phyloP scores from a whole-genome alignment of 257 asterid genomes.

The Paulownia fortunei region DNA sequence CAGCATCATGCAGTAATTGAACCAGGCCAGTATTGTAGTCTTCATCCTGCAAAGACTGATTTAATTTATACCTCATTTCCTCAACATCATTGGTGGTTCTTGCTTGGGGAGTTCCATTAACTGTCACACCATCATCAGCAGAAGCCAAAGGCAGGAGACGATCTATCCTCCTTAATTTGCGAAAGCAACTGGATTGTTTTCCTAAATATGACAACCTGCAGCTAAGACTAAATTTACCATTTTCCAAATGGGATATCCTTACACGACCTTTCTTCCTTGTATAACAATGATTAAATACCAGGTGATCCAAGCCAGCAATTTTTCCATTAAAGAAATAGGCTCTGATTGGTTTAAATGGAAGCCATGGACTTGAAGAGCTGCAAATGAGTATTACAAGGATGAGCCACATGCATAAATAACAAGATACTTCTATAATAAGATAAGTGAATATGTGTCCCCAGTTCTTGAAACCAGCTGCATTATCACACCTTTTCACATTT shows the following conservation, averaged over 20 bases:
- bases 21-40: conserved; percentile 73
- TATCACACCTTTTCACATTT: background rate
- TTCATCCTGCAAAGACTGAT: conserved; percentile 79
- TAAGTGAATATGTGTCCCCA: background rate
- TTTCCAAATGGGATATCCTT: conserved; percentile 48
- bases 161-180: conserved; percentile 53
- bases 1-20: conserved; percentile 93
- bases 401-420: conserved; percentile 31
- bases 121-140: conserved; percentile 85
- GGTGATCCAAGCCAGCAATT: conserved; percentile 46
- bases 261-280: conserved; percentile 56
- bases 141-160: conserved; percentile 69
- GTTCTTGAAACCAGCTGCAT: background rate
- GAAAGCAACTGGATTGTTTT: conserved; percentile 45
- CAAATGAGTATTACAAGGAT: conserved; percentile 43
- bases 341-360: conserved; percentile 57
- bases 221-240: conserved; percentile 42
- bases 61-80: conserved; percentile 69
- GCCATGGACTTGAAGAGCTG: conserved; percentile 69
- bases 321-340: conserved; percentile 46
- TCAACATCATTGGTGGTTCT: conserved; percentile 58
- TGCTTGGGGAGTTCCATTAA: conserved; percentile 70
- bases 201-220: conserved; percentile 41
- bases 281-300: conserved; percentile 42
- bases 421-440: conserved; percentile 13